Conservation (phyloP, 768 basidiomycete species). For the Dacryopinax primogenitus region DNA sequence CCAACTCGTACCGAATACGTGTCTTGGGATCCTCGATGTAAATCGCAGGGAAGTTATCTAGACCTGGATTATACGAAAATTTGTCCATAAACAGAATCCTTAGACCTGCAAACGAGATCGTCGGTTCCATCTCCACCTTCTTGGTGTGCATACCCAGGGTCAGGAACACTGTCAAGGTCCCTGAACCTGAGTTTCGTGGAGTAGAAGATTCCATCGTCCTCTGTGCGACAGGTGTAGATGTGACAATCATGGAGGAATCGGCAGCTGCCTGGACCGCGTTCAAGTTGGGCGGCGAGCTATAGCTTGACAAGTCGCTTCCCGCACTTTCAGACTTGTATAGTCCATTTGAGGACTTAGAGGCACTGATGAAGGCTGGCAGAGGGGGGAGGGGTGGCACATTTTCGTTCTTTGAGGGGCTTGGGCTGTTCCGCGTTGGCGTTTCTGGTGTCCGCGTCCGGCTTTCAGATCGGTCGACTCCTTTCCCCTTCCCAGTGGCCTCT, state of each 20-base stretch:
- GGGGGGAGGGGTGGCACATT: constrained; percentile 27
- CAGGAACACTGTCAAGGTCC: constrained; percentile 60
- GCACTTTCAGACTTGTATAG: background rate
- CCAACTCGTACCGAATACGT: constrained; percentile 89
- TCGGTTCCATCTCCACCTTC: constrained; percentile 58
- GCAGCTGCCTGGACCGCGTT: background rate
- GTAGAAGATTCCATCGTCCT: background rate
- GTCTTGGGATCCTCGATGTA: constrained; percentile 87
- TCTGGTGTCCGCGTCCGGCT: constrained; percentile 1
- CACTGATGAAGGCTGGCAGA: constrained; percentile 21
- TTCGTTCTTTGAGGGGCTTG: constrained; percentile 21
- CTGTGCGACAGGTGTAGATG: background rate
- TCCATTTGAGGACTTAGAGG: background rate
- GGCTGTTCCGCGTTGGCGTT: constrained; percentile 31
- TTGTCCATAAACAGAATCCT: constrained; percentile 85
- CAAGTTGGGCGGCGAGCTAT: too few relatives aligned
- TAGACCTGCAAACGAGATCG: constrained; percentile 55
- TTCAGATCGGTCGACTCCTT: background rate
- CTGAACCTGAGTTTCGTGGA: background rate
- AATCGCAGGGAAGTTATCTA: constrained; percentile 88
- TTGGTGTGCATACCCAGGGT: constrained; percentile 86
- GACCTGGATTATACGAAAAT: constrained; percentile 85
- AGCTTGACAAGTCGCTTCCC: background rate
- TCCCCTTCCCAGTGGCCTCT: constrained; percentile 26
- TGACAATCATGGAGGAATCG: background rate